Base-by-base conservation (phyloP, 495 filamentous ascomycete species). In the Gamarada debralockiae region DNA sequence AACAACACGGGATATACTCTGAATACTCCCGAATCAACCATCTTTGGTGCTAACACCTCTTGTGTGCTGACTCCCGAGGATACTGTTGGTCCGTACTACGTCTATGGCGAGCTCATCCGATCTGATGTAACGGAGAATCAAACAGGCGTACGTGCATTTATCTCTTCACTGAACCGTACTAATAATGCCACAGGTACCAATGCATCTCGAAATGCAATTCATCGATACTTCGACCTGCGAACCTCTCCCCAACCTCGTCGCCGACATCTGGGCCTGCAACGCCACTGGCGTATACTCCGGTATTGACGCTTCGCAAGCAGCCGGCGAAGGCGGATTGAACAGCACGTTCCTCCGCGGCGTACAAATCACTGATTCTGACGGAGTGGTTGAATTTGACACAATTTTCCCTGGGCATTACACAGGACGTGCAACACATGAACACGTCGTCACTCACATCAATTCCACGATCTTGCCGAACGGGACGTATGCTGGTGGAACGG, bases 371-470 rank as follows among this genome's bases (percentile, higher is more conserved):
- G 70, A 83, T 48, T 34, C 58, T 13, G 74, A 84, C 21, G 79
- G 81, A 8, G 72, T 84, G 4, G 77, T 69, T 1, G 65, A 59
- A 29, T 79, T 83, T 47, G 71, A 76, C 46, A 80, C 76, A 1
- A 77, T 77, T 51, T 81, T 83, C 68, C 78, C 80, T 0, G 80
- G 81, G 9, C 77, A 82, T 65, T 85, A 84, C 48, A 59, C 65
- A 0, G 79, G 78, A 7, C 75, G 81, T 15, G 74, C 81, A 0
- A 77, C 68, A 3, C 82, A 84, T 60, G 75, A 74, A 6, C 81
- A 84, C 48, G 51, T 77, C 45, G 64, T 79, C 34, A 71, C 70
- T 1, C 78, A 80, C 58, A 40, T 66, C 27, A 68, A 75, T 48
- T 73, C 70, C 4, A 70, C 61, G 0, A 44, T 72, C 2, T 52